Evolutionary conservation across 2,329 filamentous ascomycete genomes (phyloP), one percentile per base, ranked within the genome.

Genomic region (Huntiella bhutanensis): DNA sequence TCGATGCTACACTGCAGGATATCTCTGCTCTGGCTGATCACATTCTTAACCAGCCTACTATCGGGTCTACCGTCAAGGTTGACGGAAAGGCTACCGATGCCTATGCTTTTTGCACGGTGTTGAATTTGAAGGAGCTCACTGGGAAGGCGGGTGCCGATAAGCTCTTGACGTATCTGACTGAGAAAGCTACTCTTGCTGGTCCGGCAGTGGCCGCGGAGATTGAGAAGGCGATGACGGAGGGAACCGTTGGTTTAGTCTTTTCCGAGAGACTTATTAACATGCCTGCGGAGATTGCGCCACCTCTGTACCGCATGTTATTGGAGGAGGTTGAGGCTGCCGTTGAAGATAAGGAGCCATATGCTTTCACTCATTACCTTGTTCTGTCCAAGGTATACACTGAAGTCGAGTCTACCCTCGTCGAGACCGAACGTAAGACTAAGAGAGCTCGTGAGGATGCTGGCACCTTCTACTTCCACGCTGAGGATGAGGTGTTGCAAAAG

Each of bases 41-140:
- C 52, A 82, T 98, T 55, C 68, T 96, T 45, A 78, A 81, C 41
- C 88, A 98, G 62, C 78, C 83, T 7, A 75, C 82, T 15, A 77
- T 98, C 40, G 91, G 91, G 46, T 94, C 86, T 8, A 95, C 88
- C 0, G 85, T 96, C 54, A 98, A 98, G 64, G 83, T 91, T n/a
- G 88, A 96, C 55, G 86, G 87, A 55, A 86, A 91, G 58, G 85
- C 87, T 56, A 83, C 77, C 40, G 91, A 96, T 58, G 81, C 91
- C 2, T 96, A 91, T 62, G 87, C 88, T 8, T 83, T 98, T 61
- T 68, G 96, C 51, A 94, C 87, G 0, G 81, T 85, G 5, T 64
- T 98, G 49, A 95, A 94, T 59, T 65, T 91, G 41, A 70, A 77
- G 46, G 77, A 83, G 57, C 22, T 28, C 22, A 28, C 17, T 10